Base-by-base conservation (phyloP, 2,329 filamentous ascomycete species). In the Penicillium sp. region DNA sequence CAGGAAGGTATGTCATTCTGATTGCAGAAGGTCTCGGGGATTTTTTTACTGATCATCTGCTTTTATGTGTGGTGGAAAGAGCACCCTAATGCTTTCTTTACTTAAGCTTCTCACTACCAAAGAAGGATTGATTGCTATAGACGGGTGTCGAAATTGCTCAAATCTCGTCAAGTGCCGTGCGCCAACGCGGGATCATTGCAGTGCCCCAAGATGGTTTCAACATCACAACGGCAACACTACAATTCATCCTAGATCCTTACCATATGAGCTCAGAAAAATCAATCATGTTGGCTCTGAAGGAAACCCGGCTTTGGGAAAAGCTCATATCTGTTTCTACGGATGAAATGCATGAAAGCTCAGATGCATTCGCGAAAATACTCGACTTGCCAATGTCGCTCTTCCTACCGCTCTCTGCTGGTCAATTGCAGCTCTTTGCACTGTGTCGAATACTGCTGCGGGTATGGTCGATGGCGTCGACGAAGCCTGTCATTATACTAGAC, bases 121-220 rank as follows among this genome's bases (percentile, higher is more conserved):
- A 11, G 33, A 18, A 9, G 33, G 33, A 4, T 4, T 4, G 2
- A 37, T 37, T n/a, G 6, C 9, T 1, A 46, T 56, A 4, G 54
- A 56, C 41, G 51, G 51, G 25, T 2, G 14, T 56, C 14, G 42
- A 54, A 2, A 25, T 56, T 11, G 15, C 27, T 7, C n/a, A 35
- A 18, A 6, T 56, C 1, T 43, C 40, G 1, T 29, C 31, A 15
- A 41, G 18, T 40, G 37, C n/a, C 15, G 29, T 56, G 6, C 54
- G 54, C 14, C 46, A 47, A 46, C 50, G 46, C 4, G 44, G 50
- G 1, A 49, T 56, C 25, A 56, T 56, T 50, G 45, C 54, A 27
- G 50, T 56, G 25, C 54, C 54, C 27, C 54, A 56, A 44, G 54
- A 56, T 46, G 44, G 44, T 2, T 50, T 56, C 11, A 56, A 22